Conservation (phyloP, 2,329 filamentous ascomycete species). For the Macrophomina phaseolina region DNA sequence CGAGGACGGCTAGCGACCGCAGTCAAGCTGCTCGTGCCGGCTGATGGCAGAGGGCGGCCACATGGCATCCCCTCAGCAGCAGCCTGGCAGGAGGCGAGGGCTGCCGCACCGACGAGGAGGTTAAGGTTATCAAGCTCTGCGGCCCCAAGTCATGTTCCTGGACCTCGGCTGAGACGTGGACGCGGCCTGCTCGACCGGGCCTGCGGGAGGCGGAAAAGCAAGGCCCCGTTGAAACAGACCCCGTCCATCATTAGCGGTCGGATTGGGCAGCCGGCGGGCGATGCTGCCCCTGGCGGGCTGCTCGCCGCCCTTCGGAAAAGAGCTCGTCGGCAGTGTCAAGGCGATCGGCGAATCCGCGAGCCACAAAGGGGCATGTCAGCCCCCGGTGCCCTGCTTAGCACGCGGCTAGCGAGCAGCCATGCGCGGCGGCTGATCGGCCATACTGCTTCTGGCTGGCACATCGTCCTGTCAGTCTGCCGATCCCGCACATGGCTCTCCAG, state of each 20-base stretch:
- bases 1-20: background rate
- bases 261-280: constrained; percentile 15
- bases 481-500: background rate
- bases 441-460: background rate
- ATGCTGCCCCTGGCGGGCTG: background rate
- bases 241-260: background rate
- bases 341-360: constrained; percentile 2
- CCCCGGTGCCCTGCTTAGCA: background rate
- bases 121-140: constrained; percentile 15
- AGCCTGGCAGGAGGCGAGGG: background rate
- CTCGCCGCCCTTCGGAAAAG: background rate
- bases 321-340: background rate
- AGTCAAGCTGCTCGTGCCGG: background rate
- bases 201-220: background rate
- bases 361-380: constrained; percentile 2
- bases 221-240: background rate
- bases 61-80: background rate
- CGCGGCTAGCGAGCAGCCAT: constrained; percentile 4
- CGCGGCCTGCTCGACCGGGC: background rate
- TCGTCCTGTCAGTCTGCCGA: background rate
- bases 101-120: constrained; percentile 3
- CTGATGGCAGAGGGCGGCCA: background rate
- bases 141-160: constrained; percentile 6
- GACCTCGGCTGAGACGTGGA: background rate
- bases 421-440: constrained; percentile 17